A percentile compares a stretch with the other conserved stretches of the same genome.
phyloP scores from a whole-genome alignment of 495 filamentous ascomycete species.

The Filosporella fistucella region DNA sequence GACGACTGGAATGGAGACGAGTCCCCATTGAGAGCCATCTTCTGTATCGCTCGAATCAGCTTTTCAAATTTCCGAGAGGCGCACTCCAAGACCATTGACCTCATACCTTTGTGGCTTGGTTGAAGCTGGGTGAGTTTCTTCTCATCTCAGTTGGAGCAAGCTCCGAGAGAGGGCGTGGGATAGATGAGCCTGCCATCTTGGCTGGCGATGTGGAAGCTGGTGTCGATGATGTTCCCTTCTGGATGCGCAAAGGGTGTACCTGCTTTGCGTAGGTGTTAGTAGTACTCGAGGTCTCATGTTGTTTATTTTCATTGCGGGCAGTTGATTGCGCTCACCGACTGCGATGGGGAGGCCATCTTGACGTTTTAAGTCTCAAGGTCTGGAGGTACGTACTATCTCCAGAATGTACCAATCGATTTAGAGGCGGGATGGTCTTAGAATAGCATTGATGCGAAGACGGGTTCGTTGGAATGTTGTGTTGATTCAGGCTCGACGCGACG shows the following conservation, averaged over 20 bases:
- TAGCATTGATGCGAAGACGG: not conserved
- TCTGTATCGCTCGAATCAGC: slow-evolving; percentile 26
- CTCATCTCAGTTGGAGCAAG: slow-evolving; percentile 51
- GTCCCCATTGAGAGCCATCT: slow-evolving; percentile 55
- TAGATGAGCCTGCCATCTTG: slow-evolving; percentile 32
- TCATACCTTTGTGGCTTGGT: slow-evolving; percentile 61
- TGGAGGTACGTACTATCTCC: not conserved
- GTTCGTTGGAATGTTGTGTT: not conserved
- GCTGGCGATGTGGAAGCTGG: slow-evolving; percentile 42
- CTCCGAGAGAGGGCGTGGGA: slow-evolving; percentile 51
- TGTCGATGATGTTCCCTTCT: slow-evolving; percentile 43
- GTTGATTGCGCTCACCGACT: slow-evolving; percentile 14
- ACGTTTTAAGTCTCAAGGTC: not conserved
- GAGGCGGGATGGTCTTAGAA: not conserved
- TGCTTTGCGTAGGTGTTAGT: slow-evolving; percentile 18
- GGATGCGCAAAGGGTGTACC: slow-evolving; percentile 56
- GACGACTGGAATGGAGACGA: slow-evolving; percentile 75
- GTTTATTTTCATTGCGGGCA: not conserved
- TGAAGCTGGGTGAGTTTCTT: slow-evolving; percentile 75
- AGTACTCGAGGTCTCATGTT: not conserved
- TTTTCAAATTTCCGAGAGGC: slow-evolving; percentile 24
- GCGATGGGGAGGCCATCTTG: slow-evolving; percentile 24
- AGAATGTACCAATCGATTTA: not conserved
- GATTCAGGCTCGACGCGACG: not conserved
- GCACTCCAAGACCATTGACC: slow-evolving; percentile 6